These are phyloP conservation scores for Diversispora epigaea DNA, from an alignment of 192 early-diverging fungal species.

Conservation along the genomic window DNA sequence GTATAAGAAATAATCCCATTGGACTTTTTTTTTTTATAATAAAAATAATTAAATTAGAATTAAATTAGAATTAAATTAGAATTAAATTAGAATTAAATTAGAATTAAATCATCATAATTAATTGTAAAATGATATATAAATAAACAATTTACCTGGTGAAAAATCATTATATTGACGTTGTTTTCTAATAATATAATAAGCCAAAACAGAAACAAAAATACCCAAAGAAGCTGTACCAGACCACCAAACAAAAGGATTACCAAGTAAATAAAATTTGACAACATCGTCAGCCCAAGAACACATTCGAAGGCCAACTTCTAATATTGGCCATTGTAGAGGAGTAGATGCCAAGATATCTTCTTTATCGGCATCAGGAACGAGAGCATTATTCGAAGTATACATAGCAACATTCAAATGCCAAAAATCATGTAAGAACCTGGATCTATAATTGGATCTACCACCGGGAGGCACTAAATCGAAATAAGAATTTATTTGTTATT, in stretches of 20 bases:
- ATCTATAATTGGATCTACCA: conserved; percentile 58
- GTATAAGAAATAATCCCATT: conserved; percentile 74
- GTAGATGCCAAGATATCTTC: conserved; percentile 77
- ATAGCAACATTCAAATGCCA: conserved; percentile 90
- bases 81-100: too few relatives aligned
- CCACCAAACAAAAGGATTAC: conserved; percentile 95
- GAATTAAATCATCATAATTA: too few relatives aligned
- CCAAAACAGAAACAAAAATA: conserved; percentile 45
- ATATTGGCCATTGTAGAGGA: conserved; percentile 88
- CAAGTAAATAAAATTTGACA: conserved; percentile 91
- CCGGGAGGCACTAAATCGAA: conserved; percentile 78
- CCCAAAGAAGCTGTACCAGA: conserved; percentile 54
- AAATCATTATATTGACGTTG: conserved; percentile 65
- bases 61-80: too few relatives aligned
- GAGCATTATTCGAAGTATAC: conserved; percentile 95
- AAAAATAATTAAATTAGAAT: too few relatives aligned
- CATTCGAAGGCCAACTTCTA: conserved; percentile 87
- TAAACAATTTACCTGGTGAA: conserved; percentile 1
- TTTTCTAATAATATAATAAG: conserved; percentile 62
- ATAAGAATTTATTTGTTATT: too few relatives aligned
- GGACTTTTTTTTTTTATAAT: conserved; percentile 31
- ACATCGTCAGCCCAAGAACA: conserved; percentile 84
- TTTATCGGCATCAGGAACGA: conserved; percentile 90
- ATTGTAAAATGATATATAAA: neutral
- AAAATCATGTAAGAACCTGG: conserved; percentile 82